Conservation (phyloP, 805 yeast genomes). For the Metschnikowia lochheadii region DNA sequence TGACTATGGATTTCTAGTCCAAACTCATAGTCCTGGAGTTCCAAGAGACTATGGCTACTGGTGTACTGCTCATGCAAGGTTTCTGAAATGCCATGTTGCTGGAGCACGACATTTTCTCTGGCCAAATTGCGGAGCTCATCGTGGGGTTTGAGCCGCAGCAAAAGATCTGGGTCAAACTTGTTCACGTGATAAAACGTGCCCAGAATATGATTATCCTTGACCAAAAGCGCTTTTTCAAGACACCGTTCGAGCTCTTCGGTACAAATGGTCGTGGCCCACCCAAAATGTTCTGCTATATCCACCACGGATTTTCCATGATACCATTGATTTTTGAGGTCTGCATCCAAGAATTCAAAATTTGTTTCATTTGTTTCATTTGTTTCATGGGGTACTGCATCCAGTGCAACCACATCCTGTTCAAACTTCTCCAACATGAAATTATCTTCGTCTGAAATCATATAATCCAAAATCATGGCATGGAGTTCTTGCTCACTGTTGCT, state of each 20-base stretch:
- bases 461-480: constrained; percentile 22
- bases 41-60: constrained; percentile 1
- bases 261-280: constrained; percentile 66
- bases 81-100: constrained; percentile 11
- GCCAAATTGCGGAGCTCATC: constrained; percentile 4
- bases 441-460: constrained; percentile 22
- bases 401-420: constrained; percentile 20
- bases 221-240: constrained; percentile 51
- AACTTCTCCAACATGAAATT: constrained; percentile 23
- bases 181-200: constrained; percentile 65
- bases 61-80: constrained; percentile 6
- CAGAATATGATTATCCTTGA: constrained; percentile 63
- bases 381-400: too few species aligned
- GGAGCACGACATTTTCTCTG: constrained; percentile 6
- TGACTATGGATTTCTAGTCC: constrained; percentile 1
- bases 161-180: constrained; percentile 11
- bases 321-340: too few species aligned
- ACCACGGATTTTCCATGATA: constrained; percentile 23
- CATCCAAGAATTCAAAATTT: too few species aligned
- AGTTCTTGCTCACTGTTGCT: constrained; percentile 22
- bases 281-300: constrained; percentile 46
- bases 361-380: too few species aligned
- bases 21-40: constrained; percentile 9
- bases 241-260: constrained; percentile 60
- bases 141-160: constrained; percentile 8